Conservation (phyloP, 1,139 yeast genomes). For the Schizosaccharomyces versatilis region DNA sequence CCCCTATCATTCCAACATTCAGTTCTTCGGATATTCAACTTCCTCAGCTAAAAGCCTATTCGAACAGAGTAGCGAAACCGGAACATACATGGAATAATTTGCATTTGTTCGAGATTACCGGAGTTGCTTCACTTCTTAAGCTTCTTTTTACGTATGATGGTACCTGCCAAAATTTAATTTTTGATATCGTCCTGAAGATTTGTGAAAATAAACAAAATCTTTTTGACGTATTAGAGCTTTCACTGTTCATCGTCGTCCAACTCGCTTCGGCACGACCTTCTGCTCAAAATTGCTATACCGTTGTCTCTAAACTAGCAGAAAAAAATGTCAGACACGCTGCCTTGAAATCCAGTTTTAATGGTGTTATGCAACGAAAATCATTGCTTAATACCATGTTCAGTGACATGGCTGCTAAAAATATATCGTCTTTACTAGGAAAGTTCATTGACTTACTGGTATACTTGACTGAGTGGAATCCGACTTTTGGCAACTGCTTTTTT, state of each 20-base stretch:
- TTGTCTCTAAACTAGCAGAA: constrained; percentile 7
- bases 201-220: constrained; percentile 64
- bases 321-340: constrained; percentile 7
- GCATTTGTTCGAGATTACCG: constrained; percentile 54
- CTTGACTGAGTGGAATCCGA: constrained; percentile 45
- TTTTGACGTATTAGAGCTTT: constrained; percentile 47
- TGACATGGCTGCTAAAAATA: constrained; percentile 31
- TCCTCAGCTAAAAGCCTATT: too few relatives aligned
- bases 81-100: not conserved
- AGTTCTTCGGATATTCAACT: too few relatives aligned
- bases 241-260: constrained; percentile 51
- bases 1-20: too few relatives aligned
- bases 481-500: constrained; percentile 51
- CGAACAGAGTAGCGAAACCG: not conserved
- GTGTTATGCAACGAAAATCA: too few relatives aligned
- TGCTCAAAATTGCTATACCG: constrained; percentile 42
- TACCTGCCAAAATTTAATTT: constrained; percentile 40
- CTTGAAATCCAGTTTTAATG: not conserved
- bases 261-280: constrained; percentile 41
- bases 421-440: constrained; percentile 53
- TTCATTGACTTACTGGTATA: constrained; percentile 54
- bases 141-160: constrained; percentile 55
- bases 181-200: constrained; percentile 42
- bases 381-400: not conserved
- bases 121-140: constrained; percentile 52